Evolutionary conservation across 2,329 filamentous ascomycete genomes (phyloP).

Genomic region (Cladobotryum protrusum): DNA sequence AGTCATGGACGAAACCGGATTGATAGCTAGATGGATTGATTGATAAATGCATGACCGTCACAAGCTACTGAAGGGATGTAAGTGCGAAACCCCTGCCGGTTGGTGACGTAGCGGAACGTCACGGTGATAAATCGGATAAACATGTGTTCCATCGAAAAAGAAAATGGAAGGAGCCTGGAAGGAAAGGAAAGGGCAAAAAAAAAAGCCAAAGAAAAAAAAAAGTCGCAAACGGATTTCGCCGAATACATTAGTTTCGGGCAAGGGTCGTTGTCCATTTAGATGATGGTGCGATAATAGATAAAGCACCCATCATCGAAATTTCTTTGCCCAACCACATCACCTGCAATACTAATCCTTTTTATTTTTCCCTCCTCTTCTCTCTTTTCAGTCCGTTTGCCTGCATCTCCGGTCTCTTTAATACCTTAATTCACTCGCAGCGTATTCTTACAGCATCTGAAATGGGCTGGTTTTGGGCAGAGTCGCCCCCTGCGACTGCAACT

Average conservation of each 20-base stretch:
- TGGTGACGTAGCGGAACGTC: conserved; percentile 17
- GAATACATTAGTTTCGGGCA: neutral
- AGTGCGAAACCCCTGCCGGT: neutral
- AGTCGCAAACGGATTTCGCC: conserved; percentile 2
- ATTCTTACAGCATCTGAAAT: conserved; percentile 29
- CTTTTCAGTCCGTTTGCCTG: neutral
- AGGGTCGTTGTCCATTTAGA: too few relatives aligned
- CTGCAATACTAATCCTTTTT: neutral
- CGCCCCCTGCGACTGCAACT: conserved; percentile 29
- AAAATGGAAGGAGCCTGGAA: neutral
- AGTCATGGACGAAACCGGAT: neutral
- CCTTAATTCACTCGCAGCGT: neutral
- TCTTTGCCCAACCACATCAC: conserved; percentile 1
- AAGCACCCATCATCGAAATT: conserved; percentile 6
- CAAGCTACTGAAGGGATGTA: neutral
- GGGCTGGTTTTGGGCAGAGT: conserved; percentile 61
- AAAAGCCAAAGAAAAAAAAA: too few relatives aligned
- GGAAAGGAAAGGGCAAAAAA: neutral
- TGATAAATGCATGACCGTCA: neutral
- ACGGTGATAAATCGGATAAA: conserved; percentile 23
- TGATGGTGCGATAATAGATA: conserved; percentile 11
- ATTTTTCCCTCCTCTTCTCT: neutral
- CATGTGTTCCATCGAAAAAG: conserved; percentile 13
- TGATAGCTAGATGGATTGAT: neutral
- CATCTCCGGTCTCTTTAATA: neutral